Evolutionary conservation across 1,139 yeast species (phyloP).

Genomic region (Hansenula lynferdii): DNA sequence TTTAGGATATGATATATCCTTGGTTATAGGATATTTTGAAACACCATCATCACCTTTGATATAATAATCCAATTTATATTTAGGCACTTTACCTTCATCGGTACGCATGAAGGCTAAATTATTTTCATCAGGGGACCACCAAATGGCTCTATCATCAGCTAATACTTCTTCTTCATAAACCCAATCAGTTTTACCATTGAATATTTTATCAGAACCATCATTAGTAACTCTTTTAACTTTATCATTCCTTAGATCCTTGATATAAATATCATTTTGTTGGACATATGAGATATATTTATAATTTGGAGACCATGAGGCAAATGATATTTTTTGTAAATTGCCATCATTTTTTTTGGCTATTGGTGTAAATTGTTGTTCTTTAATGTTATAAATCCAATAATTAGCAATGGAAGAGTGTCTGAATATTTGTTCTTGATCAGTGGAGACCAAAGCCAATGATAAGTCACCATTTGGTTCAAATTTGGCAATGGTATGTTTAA

Average conservation of each 20-base stretch:
- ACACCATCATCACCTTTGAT: slow-evolving; percentile 37
- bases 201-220: slow-evolving; percentile 55
- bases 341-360: slow-evolving; percentile 25
- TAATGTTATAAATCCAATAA: slow-evolving; percentile 54
- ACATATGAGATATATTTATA: slow-evolving; percentile 60
- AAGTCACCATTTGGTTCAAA: slow-evolving; percentile 26
- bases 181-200: slow-evolving; percentile 89
- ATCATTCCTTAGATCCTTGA: slow-evolving; percentile 37
- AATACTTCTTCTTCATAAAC: slow-evolving; percentile 85
- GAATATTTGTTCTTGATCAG: slow-evolving; percentile 46
- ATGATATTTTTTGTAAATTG: slow-evolving; percentile 28
- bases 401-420: slow-evolving; percentile 62
- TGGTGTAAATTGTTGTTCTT: slow-evolving; percentile 36
- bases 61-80: slow-evolving; percentile 60
- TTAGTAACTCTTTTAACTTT: slow-evolving; percentile 50
- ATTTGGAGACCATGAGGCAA: slow-evolving; percentile 67
- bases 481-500: slow-evolving; percentile 17
- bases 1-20: slow-evolving; percentile 67
- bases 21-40: slow-evolving; percentile 55
- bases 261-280: slow-evolving; percentile 51
- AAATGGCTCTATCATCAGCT: slow-evolving; percentile 51
- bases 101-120: slow-evolving; percentile 54
- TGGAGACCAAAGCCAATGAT: slow-evolving; percentile 28
- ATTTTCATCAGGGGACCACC: slow-evolving; percentile 78
- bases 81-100: slow-evolving; percentile 66